Evolutionary conservation across 2,329 filamentous ascomycete species (phyloP), one percentile per base, ranked within the genome.

Genomic region (Calonectria honghensis): DNA sequence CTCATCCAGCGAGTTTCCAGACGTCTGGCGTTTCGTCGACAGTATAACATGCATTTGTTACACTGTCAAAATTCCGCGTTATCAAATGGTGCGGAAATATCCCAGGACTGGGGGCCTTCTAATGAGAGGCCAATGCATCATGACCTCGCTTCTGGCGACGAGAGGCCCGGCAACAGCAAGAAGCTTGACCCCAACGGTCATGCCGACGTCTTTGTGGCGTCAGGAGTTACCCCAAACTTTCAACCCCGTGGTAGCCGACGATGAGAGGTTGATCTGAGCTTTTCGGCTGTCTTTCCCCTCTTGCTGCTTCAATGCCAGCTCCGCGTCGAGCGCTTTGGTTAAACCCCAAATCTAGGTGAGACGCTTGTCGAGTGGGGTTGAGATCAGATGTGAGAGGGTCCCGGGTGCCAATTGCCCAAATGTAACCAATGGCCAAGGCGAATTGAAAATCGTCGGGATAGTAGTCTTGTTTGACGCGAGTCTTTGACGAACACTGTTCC

Each of bases 131-230:
- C 57, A 37, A 39, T 61, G 57, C 57, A 61, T 61, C 35, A 39
- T 61, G 32, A 39, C 35, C 32, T 61, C 57, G n/a, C 57, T 37
- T 39, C 32, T 39, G 29, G 29, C 14, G 35, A 39, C 57, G 29
- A 39, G n/a, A 61, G 32, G 35, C 24, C 57, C 35, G 39, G 37
- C 57, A 35, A 39, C 54, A 37, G 27, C 61, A 48, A 64, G 39
- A 45, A 32, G 27, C 37, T 31, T 48, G 61, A 45, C 61, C 39
- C 39, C 37, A 64, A 64, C 61, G 61, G 61, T 45, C 61, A 64
- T 48, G 76, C 75, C 77, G 74, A 73, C 70, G 78, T 69, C 45
- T 61, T 64, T 35, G 76, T 80, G 79, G 79, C 79, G 78, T 73
- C 66, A 78, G 52, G 61, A 73, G 45, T 75, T 65, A 39, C 61